A percentile compares a stretch with the other conserved stretches of the same genome.
Conservation (phyloP, 176 grass and related monocot species). For the Oryza meyeriana region DNA sequence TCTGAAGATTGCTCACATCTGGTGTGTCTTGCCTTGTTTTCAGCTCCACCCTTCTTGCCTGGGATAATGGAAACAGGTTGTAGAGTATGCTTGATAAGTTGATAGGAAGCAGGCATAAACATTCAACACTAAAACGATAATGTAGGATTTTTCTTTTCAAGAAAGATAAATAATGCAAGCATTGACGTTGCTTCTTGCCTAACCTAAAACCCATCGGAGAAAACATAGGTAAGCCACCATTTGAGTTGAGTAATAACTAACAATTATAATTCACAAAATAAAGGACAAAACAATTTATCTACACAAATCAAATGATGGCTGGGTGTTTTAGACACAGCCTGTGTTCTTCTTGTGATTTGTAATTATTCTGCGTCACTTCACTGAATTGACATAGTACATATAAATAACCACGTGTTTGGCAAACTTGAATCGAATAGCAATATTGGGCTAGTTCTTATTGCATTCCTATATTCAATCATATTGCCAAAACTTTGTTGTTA, state of each 20-base stretch:
- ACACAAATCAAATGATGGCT: background rate
- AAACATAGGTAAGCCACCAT: background rate
- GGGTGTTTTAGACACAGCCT: background rate
- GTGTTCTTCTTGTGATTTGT: background rate
- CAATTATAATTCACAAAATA: background rate
- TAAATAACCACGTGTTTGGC: background rate
- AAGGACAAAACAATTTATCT: background rate
- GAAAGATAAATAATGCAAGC: background rate
- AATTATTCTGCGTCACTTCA: background rate
- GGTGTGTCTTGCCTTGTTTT: conserved; percentile 79
- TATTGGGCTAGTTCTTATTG: background rate
- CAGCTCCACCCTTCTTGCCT: conserved; percentile 85
- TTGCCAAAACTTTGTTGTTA: background rate
- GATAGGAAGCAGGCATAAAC: background rate
- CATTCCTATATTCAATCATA: background rate
- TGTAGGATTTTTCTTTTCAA: background rate
- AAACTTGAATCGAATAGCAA: background rate
- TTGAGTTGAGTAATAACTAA: background rate
- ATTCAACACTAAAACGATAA: background rate
- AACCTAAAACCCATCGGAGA: background rate
- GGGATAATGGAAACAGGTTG: background rate
- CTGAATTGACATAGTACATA: background rate
- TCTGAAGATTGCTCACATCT: conserved; percentile 87
- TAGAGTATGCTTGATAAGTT: background rate
- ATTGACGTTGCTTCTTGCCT: background rate